Conservation (phyloP, 2,329 filamentous ascomycete genomes). For the Colletotrichum sp. region DNA sequence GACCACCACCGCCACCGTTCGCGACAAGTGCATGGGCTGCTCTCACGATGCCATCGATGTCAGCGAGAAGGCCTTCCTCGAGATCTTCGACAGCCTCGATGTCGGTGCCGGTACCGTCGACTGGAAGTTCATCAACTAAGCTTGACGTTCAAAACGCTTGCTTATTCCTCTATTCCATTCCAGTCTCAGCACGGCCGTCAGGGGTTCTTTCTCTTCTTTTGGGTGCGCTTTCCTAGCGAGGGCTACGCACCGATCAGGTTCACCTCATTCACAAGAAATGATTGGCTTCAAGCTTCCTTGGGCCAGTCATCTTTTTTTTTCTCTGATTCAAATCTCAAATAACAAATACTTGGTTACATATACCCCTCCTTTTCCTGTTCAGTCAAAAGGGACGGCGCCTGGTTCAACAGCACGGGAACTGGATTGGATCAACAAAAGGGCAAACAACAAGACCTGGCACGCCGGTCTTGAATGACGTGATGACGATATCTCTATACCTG, state of each 20-base stretch:
- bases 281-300: neutral
- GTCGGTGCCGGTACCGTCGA: conserved; percentile 45
- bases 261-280: neutral
- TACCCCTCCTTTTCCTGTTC: neutral
- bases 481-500: conserved; percentile 20
- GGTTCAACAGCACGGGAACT: conserved; percentile 9
- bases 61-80: conserved; percentile 59
- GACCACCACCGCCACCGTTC: conserved; percentile 62
- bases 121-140: conserved; percentile 53
- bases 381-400: conserved; percentile 5
- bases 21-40: conserved; percentile 81
- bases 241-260: neutral
- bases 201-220: neutral
- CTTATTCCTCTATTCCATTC: neutral
- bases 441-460: neutral
- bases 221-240: neutral
- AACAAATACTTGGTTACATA: neutral
- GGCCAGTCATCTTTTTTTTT: neutral
- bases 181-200: neutral
- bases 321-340: neutral
- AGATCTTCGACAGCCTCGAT: conserved; percentile 52
- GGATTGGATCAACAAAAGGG: conserved; percentile 11
- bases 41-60: conserved; percentile 61
- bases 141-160: neutral
- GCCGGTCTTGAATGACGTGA: conserved; percentile 16